Evolutionary conservation across 2,329 filamentous ascomycete genomes (phyloP).

Genomic region (Capronia epimyces): DNA sequence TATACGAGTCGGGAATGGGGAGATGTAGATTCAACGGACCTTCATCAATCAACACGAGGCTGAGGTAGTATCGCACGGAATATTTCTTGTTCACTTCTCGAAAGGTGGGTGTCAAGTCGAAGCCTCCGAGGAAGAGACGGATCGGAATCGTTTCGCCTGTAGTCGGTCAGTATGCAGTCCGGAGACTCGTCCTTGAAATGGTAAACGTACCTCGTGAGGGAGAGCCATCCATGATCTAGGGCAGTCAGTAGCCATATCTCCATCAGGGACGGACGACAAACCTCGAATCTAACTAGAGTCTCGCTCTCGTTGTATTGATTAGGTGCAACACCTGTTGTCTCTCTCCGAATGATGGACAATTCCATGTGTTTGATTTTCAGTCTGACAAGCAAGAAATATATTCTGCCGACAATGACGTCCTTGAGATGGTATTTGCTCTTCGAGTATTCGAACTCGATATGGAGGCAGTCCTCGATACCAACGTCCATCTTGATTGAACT

Average conservation of each 20-base stretch:
- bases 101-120: constrained; percentile 96
- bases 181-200: not conserved
- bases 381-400: constrained; percentile 94
- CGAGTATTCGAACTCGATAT: constrained; percentile 99
- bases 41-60: constrained; percentile 91
- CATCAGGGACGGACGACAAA: constrained; percentile 36
- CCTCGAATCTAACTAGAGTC: constrained; percentile 93
- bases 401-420: constrained; percentile 95
- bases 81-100: constrained; percentile 99
- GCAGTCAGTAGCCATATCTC: constrained; percentile 10
- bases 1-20: not conserved
- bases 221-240: constrained; percentile 96
- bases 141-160: constrained; percentile 87
- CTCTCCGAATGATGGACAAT: constrained; percentile 89
- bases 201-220: constrained; percentile 70
- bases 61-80: constrained; percentile 95
- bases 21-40: constrained; percentile 47
- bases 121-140: constrained; percentile 90
- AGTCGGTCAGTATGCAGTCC: constrained; percentile 5
- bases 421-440: constrained; percentile 99
- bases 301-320: constrained; percentile 99
- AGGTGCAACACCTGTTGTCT: constrained; percentile 91
- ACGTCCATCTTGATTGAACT: constrained; percentile 99
- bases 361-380: constrained; percentile 99
- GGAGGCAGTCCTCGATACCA: constrained; percentile 96